Evolutionary conservation across 140 eudicot species (phyloP).

Genomic region (Anethum foeniculum): DNA sequence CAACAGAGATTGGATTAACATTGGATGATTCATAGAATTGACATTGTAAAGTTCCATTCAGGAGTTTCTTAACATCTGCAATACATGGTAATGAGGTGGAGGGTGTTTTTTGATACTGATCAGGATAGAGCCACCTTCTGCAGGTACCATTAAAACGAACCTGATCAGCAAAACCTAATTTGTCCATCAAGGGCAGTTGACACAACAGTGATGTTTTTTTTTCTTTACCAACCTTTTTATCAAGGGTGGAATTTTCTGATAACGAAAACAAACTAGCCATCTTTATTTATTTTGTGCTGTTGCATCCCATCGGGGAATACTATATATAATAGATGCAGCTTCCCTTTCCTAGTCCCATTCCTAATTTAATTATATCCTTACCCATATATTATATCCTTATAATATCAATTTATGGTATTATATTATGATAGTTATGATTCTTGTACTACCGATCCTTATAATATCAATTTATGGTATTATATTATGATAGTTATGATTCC

Average conservation of each 20-base stretch:
- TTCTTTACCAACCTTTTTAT: background rate
- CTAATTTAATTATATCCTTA: background rate
- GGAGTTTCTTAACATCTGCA: background rate
- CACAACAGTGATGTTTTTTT: background rate
- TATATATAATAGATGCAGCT: background rate
- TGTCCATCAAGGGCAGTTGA: background rate
- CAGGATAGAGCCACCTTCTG: background rate
- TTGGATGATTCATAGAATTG: background rate
- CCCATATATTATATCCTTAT: no score
- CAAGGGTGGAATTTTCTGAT: background rate
- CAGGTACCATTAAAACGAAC: background rate
- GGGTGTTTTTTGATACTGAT: background rate
- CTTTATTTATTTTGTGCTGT: background rate
- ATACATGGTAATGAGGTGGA: background rate
- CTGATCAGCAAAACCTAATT: no score
- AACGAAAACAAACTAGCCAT: background rate
- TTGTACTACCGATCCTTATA: no score
- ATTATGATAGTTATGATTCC: no score
- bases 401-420: no score
- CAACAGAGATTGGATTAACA: background rate
- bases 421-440: no score
- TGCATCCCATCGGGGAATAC: background rate
- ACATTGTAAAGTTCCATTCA: background rate
- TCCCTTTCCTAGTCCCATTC: background rate
- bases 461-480: no score